Evolutionary conservation across 495 filamentous ascomycete genomes (phyloP), one percentile per base, ranked within the genome.

Genomic region (Niebla homalea): DNA sequence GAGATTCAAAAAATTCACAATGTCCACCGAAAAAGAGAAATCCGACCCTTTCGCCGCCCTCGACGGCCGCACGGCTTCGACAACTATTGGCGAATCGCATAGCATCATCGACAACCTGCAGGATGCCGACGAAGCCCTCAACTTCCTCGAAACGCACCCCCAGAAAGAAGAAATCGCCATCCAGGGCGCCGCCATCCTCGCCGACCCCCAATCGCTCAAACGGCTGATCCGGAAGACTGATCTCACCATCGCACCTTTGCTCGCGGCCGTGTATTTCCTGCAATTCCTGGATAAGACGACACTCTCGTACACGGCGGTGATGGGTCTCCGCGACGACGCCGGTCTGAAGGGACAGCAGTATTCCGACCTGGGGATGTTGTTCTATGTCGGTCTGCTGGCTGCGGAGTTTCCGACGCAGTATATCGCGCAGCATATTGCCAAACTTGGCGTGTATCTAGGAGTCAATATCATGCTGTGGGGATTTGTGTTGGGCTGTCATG

Each of bases 241-340:
- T 51, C 60, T 70, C 6, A 62, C 65, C 3, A 64, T 79, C 25
- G 56, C 78, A 35, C 69, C 72, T 8, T 60, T 79, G 7, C 64
- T 79, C 16, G 70, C 69, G 16, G 62, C 69, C 0, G 77, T 75
- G 18, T 86, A 85, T 61, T 86, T 86, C 57, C 62, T 85, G 2
- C 83, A 86, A 47, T 79, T 81, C n/a, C 69, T 86, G 26, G 80
- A 84, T 55, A 85, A 85, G 63, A 81, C 80, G 8, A 84, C 79
- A 1, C 60, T 86, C 67, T 78, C 75, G 3, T 84, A 83, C 57
- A 71, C 81, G 4, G 79, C 80, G 16, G 82, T 84, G 44, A 84
- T 85, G 81, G 78, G 77, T 2, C 74, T 85, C 32, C 64, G 67
- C 1, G 59, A 66, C 10, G 78, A 85, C 56, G 72, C 74, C 0